phyloP scores from a whole-genome alignment of 2,329 filamentous ascomycete genomes.

The Colletotrichum sp. region DNA sequence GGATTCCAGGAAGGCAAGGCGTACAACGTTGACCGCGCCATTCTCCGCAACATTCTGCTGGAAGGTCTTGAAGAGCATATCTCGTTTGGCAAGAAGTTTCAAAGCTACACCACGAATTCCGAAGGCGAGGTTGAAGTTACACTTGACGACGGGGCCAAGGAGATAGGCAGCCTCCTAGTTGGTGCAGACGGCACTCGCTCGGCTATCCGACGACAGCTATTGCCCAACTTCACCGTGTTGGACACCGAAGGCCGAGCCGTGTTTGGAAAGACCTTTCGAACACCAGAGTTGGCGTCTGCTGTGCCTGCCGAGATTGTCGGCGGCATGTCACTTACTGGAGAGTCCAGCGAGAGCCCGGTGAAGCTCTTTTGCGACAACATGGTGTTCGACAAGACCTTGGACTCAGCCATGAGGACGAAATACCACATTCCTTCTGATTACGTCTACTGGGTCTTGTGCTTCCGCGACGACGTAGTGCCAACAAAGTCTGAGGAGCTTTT shows the following conservation, averaged over 20 bases:
- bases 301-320: slow-evolving; percentile 22
- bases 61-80: background rate
- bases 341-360: slow-evolving; percentile 19
- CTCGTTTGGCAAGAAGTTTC: slow-evolving; percentile 33
- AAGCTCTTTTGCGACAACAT: slow-evolving; percentile 18
- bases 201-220: slow-evolving; percentile 36
- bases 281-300: slow-evolving; percentile 22
- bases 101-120: slow-evolving; percentile 18
- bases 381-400: slow-evolving; percentile 1
- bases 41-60: slow-evolving; percentile 26
- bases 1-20: slow-evolving; percentile 1
- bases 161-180: slow-evolving; percentile 36
- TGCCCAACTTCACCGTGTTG: slow-evolving; percentile 36
- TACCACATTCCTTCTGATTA: slow-evolving; percentile 30
- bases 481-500: background rate
- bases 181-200: slow-evolving; percentile 43
- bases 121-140: slow-evolving; percentile 25
- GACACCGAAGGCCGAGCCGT: slow-evolving; percentile 42
- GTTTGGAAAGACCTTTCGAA: slow-evolving; percentile 43
- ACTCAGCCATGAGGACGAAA: background rate
- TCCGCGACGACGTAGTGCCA: background rate
- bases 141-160: slow-evolving; percentile 37
- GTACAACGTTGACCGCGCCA: slow-evolving; percentile 34
- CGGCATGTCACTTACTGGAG: slow-evolving; percentile 28
- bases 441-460: slow-evolving; percentile 36